Evolutionary conservation across 352 stramenopile genomes (phyloP).

Genomic region (Phytopythium montanum): DNA sequence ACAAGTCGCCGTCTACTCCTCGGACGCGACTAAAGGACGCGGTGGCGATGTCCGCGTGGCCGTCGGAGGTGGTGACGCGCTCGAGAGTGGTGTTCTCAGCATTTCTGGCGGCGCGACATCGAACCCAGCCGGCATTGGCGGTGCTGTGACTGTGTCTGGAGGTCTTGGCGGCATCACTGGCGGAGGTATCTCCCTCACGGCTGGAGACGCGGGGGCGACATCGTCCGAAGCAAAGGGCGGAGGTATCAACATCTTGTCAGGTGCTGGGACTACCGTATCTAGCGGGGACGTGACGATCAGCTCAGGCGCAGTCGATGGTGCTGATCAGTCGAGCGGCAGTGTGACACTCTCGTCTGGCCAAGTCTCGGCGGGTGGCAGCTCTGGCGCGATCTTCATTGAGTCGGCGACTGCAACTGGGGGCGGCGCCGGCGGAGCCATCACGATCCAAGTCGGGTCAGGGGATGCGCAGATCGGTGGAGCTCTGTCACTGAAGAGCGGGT

Average conservation of each 20-base stretch:
- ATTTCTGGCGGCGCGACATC: neutral
- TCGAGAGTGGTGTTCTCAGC: neutral
- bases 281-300: constrained; percentile 10
- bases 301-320: neutral
- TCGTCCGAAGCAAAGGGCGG: constrained; percentile 3
- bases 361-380: neutral
- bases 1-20: neutral
- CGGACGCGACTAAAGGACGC: neutral
- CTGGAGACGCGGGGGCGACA: neutral
- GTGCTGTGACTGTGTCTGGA: constrained; percentile 8
- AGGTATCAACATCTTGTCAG: constrained; percentile 6
- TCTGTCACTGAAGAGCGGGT: neutral
- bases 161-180: constrained; percentile 4
- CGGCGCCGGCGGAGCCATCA: constrained; percentile 11
- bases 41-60: neutral
- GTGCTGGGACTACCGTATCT: neutral
- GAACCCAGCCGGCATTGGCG: constrained; percentile 5
- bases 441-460: constrained; percentile 11
- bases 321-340: constrained; percentile 6
- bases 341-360: constrained; percentile 7
- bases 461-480: neutral
- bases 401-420: constrained; percentile 6
- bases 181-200: neutral
- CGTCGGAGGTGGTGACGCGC: neutral
- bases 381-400: constrained; percentile 9